Base-by-base conservation (phyloP, 805 yeast genomes). In the Kodamaea laetipori region DNA sequence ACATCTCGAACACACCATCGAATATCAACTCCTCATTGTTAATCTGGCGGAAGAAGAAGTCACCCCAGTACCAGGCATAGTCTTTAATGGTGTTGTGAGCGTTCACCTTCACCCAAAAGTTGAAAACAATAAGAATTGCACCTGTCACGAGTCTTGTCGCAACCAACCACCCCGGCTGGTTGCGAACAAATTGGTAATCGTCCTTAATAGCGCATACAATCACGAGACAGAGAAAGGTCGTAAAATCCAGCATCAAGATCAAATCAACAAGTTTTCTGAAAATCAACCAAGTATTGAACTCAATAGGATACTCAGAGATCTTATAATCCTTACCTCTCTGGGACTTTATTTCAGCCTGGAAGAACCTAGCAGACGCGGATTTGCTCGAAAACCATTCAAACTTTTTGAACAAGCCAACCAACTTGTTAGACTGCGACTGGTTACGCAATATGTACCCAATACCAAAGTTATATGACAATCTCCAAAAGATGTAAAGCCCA, bases 11-110 rank as follows among this genome's bases (percentile, higher is more conserved):
- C 7, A 87, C 94, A 32, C 95, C 96, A 60, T 88, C 95, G 64
- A 87, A 87, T 23, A 86, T 83, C 54, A 87, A 73, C 46, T 84
- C 83, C 58, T 73, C 78, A 49, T 78, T 79, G 51, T 70, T 71
- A 50, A 69, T 66, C 58, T 85, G 86, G 43, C 89, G 69, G 66
- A 87, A 87, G 74, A 87, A 87, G 66, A 87, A 87, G 64, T 88
- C 96, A 19, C 96, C 96, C 96, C 96, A 87, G 63, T 87, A 87
- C 96, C 96, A 87, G 8, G 96, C 96, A 59, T 82, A 87, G 58
- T 87, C 96, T 61, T 87, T 86, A 46, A 87, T 90, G 13, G 87
- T 90, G 51, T 90, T 76, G 61, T 87, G 96, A 25, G 95, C 95
- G 61, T 88, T 90, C 17, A 86, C 66, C 60, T 87, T 87, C 37